Base-by-base conservation (phyloP, 1,284 basidiomycete genomes). In the Boletus sp. region DNA sequence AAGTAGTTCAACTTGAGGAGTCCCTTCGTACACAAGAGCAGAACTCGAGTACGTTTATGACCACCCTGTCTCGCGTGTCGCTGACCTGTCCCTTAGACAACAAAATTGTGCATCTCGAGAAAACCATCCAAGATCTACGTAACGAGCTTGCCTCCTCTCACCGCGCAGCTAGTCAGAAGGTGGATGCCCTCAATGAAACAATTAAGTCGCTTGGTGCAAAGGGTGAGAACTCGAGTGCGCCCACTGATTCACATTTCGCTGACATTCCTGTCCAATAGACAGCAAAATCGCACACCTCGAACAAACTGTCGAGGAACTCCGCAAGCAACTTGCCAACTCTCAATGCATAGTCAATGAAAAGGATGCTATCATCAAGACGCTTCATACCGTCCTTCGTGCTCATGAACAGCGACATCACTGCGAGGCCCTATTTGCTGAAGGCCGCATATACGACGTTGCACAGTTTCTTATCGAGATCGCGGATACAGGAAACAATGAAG, bases 391-490 rank as follows among this genome's bases (percentile, higher is more conserved):
- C 16, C 12, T 48, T 23, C 36, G 19, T 34, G 45, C 36, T 16
- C 36, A 48, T n/a, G 47, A 48, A 16, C 35, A 6, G 10, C 29
- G 39, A 20, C 48, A 48, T 29, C 19, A 32, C 4, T 44, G 43
- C 12, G 43, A 44, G 25, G 20, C 44, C 6, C 7, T 32, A 7
- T 48, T 22, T 14, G 23, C 36, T 9, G 17, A 33, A 8, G 44
- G 44, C 9, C 47, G 25, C 8, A 34, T 48, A 29, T 20, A 38
- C 13, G 47, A 48, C 10, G 47, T 44, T n/a, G 47, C 45, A 5
- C 8, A 37, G 19, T 48, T 29, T 14, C 47, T 48, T 10, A 22
- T 34, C 4, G 35, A 38, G 25, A 33, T 48, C n/a, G 19, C 23
- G 10, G 16, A 22, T 12, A 26, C 19, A 8, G 29, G 22, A 14